phyloP scores from a whole-genome alignment of 1,284 basidiomycete genomes.

The Cryptococcus maquisensis region DNA sequence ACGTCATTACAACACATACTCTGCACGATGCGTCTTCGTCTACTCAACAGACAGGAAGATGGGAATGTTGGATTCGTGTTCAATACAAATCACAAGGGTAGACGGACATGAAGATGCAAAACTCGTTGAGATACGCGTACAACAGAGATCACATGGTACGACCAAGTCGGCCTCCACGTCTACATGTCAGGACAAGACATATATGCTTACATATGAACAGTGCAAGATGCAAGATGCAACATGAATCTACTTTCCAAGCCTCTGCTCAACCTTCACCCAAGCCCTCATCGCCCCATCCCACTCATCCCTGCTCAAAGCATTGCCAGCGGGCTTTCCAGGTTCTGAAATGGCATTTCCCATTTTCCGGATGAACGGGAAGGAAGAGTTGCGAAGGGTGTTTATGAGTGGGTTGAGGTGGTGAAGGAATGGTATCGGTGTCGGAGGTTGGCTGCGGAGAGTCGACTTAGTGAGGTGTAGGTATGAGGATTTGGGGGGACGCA shows the following conservation, averaged over 20 bases:
- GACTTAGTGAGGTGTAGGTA: not conserved
- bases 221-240: not conserved
- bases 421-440: constrained; percentile 23
- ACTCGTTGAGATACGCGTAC: too few relatives aligned
- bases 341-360: constrained; percentile 10
- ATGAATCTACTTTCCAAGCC: constrained; percentile 5
- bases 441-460: constrained; percentile 16
- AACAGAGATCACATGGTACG: not conserved
- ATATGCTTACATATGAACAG: not conserved
- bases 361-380: constrained; percentile 13
- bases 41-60: too few relatives aligned
- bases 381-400: constrained; percentile 9
- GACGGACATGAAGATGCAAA: too few relatives aligned
- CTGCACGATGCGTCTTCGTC: too few relatives aligned
- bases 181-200: not conserved
- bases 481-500: constrained; percentile 5
- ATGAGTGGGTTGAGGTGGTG: constrained; percentile 9
- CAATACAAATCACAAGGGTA: too few relatives aligned
- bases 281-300: constrained; percentile 20
- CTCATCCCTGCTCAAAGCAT: constrained; percentile 10
- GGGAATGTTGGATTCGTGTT: too few relatives aligned
- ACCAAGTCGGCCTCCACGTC: not conserved
- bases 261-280: constrained; percentile 18
- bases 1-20: too few relatives aligned
- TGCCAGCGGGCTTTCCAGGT: not conserved